These are phyloP conservation scores for Penicillium nucicola DNA, from an alignment of 495 filamentous ascomycete species.

Conservation along the genomic window DNA sequence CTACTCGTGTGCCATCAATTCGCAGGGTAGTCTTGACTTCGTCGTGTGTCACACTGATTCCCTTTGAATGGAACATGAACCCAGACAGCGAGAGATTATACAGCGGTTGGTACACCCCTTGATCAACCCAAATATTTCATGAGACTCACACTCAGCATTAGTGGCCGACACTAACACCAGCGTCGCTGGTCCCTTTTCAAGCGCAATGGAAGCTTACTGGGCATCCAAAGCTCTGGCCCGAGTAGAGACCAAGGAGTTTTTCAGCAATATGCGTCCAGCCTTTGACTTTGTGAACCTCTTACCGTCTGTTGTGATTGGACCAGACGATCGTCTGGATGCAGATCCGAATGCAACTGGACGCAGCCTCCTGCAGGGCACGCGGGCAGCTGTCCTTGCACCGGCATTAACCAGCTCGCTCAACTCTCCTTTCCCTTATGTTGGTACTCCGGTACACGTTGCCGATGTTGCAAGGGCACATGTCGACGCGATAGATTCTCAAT, in stretches of 20 bases:
- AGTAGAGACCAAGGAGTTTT: conserved; percentile 18
- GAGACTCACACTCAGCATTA: background rate
- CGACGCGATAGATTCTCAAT: conserved; percentile 14
- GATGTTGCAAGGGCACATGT: conserved; percentile 26
- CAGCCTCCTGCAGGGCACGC: conserved; percentile 12
- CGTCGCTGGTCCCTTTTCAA: conserved; percentile 2
- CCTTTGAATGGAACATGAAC: conserved; percentile 20
- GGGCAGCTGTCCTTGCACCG: conserved; percentile 10
- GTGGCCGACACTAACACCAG: conserved; percentile 15
- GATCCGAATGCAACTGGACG: conserved; percentile 3
- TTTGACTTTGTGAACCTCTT: conserved; percentile 23
- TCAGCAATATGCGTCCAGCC: conserved; percentile 9
- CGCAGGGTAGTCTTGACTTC: conserved; percentile 46
- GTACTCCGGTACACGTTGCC: conserved; percentile 20
- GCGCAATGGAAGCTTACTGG: conserved; percentile 24
- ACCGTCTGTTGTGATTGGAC: conserved; percentile 19
- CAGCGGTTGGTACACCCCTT: conserved; percentile 1
- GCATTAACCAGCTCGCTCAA: conserved; percentile 6
- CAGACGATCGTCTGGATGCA: conserved; percentile 13
- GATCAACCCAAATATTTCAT: background rate
- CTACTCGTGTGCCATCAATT: conserved; percentile 28
- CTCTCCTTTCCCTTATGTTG: conserved; percentile 18
- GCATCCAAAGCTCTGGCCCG: conserved; percentile 32
- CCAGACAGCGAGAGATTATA: conserved; percentile 18
- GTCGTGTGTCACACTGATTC: conserved; percentile 31